These are phyloP conservation scores for Talaromyces sp. DNA, from an alignment of 2,329 filamentous ascomycete species.

Conservation along the genomic window DNA sequence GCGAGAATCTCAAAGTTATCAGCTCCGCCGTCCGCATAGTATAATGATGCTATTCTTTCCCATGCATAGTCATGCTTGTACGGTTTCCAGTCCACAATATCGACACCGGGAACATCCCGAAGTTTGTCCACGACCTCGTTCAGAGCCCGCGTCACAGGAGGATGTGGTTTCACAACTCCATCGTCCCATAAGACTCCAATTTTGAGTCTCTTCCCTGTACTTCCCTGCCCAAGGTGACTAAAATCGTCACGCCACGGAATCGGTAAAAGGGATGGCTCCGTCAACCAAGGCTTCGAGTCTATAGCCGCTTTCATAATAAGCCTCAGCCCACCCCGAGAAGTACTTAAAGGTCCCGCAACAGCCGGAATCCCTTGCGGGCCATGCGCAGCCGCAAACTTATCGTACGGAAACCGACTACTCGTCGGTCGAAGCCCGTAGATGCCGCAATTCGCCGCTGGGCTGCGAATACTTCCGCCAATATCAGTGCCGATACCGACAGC, in stretches of 20 bases:
- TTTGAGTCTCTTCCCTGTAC: constrained; percentile 45
- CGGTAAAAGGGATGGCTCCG: constrained; percentile 36
- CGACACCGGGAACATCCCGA: constrained; percentile 20
- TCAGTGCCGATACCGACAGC: constrained; percentile 33
- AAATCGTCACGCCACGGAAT: constrained; percentile 32
- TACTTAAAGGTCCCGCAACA: constrained; percentile 28
- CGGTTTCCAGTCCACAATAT: constrained; percentile 36
- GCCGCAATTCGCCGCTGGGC: constrained; percentile 35
- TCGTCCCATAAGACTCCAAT: constrained; percentile 16
- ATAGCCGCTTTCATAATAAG: constrained; percentile 32
- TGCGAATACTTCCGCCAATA: constrained; percentile 34
- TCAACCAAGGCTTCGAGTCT: constrained; percentile 27
- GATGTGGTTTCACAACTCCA: constrained; percentile 56
- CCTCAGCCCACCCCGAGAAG: constrained; percentile 25
- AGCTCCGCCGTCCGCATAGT: constrained; percentile 60
- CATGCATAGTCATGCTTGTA: constrained; percentile 50
- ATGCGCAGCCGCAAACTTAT: not conserved
- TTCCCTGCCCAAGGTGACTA: not conserved
- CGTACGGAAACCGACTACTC: constrained; percentile 1
- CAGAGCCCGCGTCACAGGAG: constrained; percentile 58
- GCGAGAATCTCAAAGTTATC: constrained; percentile 51
- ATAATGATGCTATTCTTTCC: constrained; percentile 44
- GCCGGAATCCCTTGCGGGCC: constrained; percentile 21
- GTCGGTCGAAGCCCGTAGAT: constrained; percentile 36
- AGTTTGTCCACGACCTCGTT: constrained; percentile 34